Base-by-base conservation (phyloP, 2,329 filamentous ascomycete genomes). In the Verticillium isaacii region DNA sequence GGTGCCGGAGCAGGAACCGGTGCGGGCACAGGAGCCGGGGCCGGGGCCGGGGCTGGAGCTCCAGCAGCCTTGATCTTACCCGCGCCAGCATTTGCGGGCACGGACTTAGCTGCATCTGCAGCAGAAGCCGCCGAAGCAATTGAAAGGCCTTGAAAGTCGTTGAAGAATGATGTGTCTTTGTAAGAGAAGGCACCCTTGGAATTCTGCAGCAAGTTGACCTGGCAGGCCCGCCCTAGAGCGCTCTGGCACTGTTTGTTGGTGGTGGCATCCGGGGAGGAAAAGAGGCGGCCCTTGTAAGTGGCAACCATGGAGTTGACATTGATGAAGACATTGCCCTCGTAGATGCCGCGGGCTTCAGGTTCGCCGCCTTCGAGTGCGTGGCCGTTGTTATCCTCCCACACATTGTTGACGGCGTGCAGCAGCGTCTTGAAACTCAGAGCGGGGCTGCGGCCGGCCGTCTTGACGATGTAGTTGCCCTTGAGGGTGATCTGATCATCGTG, bases 391-490 rank as follows among this genome's bases (percentile, higher is more conserved):
- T 80, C 77, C 69, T 83, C 78, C 75, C 78, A 86, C 79, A 82
- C 85, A 78, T 87, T 87, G 81, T 86, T 87, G 70, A 85, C 82
- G 50, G 81, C 82, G 72, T 88, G 85, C 60, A 87, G 72, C 19
- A 78, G 74, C 54, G 85, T 78, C 60, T 84, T 84, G 71, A 82
- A 82, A 23, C 77, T 77, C 23, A 87, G 75, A 75, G 87, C 86
- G 66, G 84, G 85, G 12, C 76, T 75, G 60, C 85, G 83, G 61
- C 85, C 85, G 15, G 78, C 80, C 57, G 80, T 81, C 71, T 85
- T 77, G 78, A 85, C 81, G 68, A 87, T 76, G 75, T 86, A 86
- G 78, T 87, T 87, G 66, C 78, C 77, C 75, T 85, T 83, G 69
- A 87, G 68, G 64, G 85, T 87, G 68, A 87, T 76, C 63, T 80